phyloP scores from a whole-genome alignment of 768 basidiomycete genomes.

The Lactarius tabidus region DNA sequence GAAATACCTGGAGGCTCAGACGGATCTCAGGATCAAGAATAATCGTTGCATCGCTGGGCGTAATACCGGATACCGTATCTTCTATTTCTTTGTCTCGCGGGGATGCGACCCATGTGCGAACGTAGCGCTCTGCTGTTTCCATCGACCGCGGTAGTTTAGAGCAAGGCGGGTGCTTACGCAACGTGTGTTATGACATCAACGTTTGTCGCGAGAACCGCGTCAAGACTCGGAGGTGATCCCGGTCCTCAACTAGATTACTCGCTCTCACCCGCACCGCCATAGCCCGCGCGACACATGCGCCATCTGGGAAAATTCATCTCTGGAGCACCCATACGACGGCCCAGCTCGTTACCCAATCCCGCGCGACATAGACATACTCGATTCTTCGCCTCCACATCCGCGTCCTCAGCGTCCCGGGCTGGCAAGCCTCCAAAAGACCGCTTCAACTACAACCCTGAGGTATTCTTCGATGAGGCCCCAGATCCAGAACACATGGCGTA shows the following conservation, averaged over 20 bases:
- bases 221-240: background rate
- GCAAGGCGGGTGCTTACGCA: slow-evolving; percentile 10
- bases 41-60: background rate
- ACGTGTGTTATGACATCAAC: background rate
- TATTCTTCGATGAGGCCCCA: slow-evolving; percentile 49
- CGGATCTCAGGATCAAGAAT: slow-evolving; percentile 9
- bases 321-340: slow-evolving; percentile 13
- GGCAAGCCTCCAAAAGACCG: slow-evolving; percentile 40
- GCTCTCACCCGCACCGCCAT: background rate
- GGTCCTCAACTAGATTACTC: too few species aligned
- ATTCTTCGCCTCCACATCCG: slow-evolving; percentile 17
- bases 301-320: slow-evolving; percentile 18
- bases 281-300: slow-evolving; percentile 20
- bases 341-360: background rate
- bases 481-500: slow-evolving; percentile 45
- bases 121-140: slow-evolving; percentile 31
- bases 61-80: slow-evolving; percentile 28
- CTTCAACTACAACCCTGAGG: slow-evolving; percentile 72
- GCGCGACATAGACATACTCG: background rate
- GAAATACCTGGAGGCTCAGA: slow-evolving; percentile 43
- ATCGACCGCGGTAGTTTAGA: slow-evolving; percentile 15
- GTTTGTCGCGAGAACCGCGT: background rate
- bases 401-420: background rate
- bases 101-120: slow-evolving; percentile 31
- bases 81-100: slow-evolving; percentile 30